Conservation (phyloP, 495 filamentous ascomycete species). For the Penicillium salamii region DNA sequence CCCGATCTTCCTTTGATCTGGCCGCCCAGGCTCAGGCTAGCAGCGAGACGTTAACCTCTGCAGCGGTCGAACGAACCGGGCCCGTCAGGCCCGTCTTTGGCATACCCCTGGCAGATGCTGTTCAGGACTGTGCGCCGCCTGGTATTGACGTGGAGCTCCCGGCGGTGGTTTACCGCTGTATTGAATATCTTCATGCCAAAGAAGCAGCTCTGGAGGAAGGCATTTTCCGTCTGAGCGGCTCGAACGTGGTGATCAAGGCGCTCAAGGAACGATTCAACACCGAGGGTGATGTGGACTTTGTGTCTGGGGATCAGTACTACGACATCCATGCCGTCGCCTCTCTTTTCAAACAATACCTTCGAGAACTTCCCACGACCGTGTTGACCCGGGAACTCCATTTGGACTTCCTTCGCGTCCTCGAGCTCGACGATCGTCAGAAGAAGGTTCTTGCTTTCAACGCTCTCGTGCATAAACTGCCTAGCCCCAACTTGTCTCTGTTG, state of each 20-base stretch:
- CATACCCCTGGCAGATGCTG: constrained; percentile 80
- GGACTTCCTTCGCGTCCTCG: constrained; percentile 81
- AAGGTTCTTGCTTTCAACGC: constrained; percentile 82
- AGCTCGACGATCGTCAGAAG: constrained; percentile 64
- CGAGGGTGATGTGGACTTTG: constrained; percentile 88
- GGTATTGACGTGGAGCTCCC: constrained; percentile 73
- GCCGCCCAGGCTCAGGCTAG: constrained; percentile 37
- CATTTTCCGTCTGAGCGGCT: constrained; percentile 93
- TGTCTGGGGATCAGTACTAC: constrained; percentile 80
- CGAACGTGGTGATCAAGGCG: constrained; percentile 88
- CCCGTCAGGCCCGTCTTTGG: constrained; percentile 78
- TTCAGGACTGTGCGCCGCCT: constrained; percentile 69
- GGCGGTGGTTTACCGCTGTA: constrained; percentile 94
- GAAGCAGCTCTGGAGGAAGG: constrained; percentile 85
- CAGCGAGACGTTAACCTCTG: constrained; percentile 36
- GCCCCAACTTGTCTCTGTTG: constrained; percentile 74
- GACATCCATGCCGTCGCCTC: constrained; percentile 97
- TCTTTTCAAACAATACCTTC: constrained; percentile 88
- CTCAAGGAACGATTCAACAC: constrained; percentile 89
- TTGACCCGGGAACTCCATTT: constrained; percentile 86
- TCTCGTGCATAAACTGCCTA: constrained; percentile 80
- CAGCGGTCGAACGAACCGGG: constrained; percentile 52
- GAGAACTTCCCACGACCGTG: constrained; percentile 87
- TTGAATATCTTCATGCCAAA: constrained; percentile 87
- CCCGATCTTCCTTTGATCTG: constrained; percentile 60